phyloP scores from a whole-genome alignment of 1,284 basidiomycete genomes.

The Lentinus polychrous region DNA sequence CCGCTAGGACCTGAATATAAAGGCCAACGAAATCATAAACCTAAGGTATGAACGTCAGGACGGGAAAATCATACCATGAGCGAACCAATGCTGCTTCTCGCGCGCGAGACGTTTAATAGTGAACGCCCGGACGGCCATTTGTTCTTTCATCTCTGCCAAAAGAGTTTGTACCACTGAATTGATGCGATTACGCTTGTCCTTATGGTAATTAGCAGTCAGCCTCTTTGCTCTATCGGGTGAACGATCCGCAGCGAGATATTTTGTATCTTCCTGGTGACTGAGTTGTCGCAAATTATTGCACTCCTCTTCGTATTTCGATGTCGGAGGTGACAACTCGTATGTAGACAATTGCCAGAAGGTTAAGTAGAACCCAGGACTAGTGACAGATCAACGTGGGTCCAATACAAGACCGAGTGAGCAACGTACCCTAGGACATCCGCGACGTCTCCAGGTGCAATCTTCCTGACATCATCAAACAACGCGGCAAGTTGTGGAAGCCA shows the following conservation, averaged over 20 bases:
- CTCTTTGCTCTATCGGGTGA: slow-evolving; percentile 56
- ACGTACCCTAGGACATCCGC: slow-evolving; percentile 68
- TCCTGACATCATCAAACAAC: slow-evolving; percentile 65
- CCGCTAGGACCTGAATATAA: slow-evolving; percentile 46
- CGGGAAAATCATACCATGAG: slow-evolving; percentile 43
- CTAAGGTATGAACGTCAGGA: background rate
- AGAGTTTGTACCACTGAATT: slow-evolving; percentile 48
- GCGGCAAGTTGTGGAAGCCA: slow-evolving; percentile 70
- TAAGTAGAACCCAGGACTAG: slow-evolving; percentile 81
- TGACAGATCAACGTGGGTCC: slow-evolving; percentile 7
- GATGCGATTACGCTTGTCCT: slow-evolving; percentile 54
- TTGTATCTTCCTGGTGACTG: slow-evolving; percentile 55
- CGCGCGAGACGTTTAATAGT: slow-evolving; percentile 71
- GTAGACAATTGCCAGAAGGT: slow-evolving; percentile 94
- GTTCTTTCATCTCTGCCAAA: slow-evolving; percentile 69
- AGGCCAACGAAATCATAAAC: too few species aligned
- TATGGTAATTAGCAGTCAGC: slow-evolving; percentile 47
- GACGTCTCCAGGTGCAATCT: slow-evolving; percentile 58
- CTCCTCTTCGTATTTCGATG: slow-evolving; percentile 64
- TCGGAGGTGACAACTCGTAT: slow-evolving; percentile 78
- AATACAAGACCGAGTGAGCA: background rate
- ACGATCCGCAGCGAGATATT: slow-evolving; percentile 53
- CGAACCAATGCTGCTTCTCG: slow-evolving; percentile 90
- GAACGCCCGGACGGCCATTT: slow-evolving; percentile 62
- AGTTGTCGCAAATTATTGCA: slow-evolving; percentile 47